Conservation (phyloP, 495 filamentous ascomycete species). For the Penicillium cosmopolitanum region DNA sequence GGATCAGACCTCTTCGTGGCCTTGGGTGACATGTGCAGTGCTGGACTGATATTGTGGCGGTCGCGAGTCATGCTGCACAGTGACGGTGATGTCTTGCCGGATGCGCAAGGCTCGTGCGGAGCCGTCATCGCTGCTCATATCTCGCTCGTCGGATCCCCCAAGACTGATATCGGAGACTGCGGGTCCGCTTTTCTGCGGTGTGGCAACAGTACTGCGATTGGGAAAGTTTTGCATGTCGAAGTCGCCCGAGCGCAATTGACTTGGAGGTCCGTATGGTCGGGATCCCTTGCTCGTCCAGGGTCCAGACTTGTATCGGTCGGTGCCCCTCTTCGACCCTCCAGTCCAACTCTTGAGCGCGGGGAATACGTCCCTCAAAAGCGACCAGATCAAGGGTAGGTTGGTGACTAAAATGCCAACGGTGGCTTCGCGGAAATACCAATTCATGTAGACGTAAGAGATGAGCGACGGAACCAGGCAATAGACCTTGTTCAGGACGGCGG, state of each 20-base stretch:
- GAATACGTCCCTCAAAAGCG: conserved; percentile 62
- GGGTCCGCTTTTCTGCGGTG: conserved; percentile 30
- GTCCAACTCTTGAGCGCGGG: conserved; percentile 53
- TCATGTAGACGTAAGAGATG: conserved; percentile 61
- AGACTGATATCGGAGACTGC: conserved; percentile 39
- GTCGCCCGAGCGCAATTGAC: conserved; percentile 38
- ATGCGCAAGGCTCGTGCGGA: conserved; percentile 49
- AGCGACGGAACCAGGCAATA: conserved; percentile 62
- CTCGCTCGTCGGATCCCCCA: conserved; percentile 32
- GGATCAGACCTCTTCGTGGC: conserved; percentile 24
- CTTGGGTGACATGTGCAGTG: conserved; percentile 14
- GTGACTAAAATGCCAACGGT: conserved; percentile 66
- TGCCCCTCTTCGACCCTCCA: conserved; percentile 43
- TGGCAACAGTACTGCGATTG: conserved; percentile 29
- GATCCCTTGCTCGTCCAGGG: conserved; percentile 43
- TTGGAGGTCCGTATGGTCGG: conserved; percentile 38
- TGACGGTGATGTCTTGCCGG: conserved; percentile 51
- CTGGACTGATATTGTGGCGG: conserved; percentile 28
- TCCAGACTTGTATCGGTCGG: conserved; percentile 42
- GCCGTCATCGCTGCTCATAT: conserved; percentile 44
- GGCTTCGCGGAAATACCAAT: conserved; percentile 74
- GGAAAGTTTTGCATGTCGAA: conserved; percentile 40
- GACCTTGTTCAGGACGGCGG: conserved; percentile 66
- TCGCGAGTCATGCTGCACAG: conserved; percentile 41
- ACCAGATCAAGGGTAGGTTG: conserved; percentile 69